A percentile compares a stretch with the other conserved stretches of the same genome.
phyloP scores from a whole-genome alignment of 2,329 filamentous ascomycete species.

The Diaporthe longicolla region DNA sequence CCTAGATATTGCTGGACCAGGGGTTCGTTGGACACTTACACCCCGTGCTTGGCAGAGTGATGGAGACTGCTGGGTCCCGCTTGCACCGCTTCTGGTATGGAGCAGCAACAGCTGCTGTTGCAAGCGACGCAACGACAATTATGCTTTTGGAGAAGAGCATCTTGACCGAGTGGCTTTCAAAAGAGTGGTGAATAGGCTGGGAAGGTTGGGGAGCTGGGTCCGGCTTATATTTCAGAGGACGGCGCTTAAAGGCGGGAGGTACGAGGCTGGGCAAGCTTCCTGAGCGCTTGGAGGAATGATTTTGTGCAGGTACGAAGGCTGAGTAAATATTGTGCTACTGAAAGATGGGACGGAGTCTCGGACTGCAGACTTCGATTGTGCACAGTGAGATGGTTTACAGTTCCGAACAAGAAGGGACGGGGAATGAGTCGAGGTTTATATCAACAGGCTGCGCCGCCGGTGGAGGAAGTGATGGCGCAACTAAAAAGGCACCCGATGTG shows the following conservation, averaged over 20 bases:
- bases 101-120: slow-evolving; percentile 39
- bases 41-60: slow-evolving; percentile 57
- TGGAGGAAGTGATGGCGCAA: slow-evolving; percentile 15
- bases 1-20: background rate
- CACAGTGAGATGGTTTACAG: background rate
- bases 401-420: background rate
- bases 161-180: background rate
- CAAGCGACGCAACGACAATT: slow-evolving; percentile 30
- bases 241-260: slow-evolving; percentile 23
- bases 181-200: background rate
- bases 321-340: background rate
- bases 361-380: slow-evolving; percentile 11
- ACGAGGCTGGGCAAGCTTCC: slow-evolving; percentile 25
- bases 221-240: slow-evolving; percentile 29
- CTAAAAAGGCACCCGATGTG: slow-evolving; percentile 11
- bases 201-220: slow-evolving; percentile 1
- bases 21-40: slow-evolving; percentile 47
- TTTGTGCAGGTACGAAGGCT: background rate
- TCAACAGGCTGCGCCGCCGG: slow-evolving; percentile 1
- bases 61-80: slow-evolving; percentile 44
- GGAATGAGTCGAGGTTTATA: slow-evolving; percentile 29
- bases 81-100: slow-evolving; percentile 36
- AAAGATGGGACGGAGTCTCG: slow-evolving; percentile 9
- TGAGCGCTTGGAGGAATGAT: slow-evolving; percentile 34
- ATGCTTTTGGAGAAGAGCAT: slow-evolving; percentile 35